These are phyloP conservation scores for Aegilops speltoides DNA, from an alignment of 176 grass and related monocot genomes.

Conservation along the genomic window DNA sequence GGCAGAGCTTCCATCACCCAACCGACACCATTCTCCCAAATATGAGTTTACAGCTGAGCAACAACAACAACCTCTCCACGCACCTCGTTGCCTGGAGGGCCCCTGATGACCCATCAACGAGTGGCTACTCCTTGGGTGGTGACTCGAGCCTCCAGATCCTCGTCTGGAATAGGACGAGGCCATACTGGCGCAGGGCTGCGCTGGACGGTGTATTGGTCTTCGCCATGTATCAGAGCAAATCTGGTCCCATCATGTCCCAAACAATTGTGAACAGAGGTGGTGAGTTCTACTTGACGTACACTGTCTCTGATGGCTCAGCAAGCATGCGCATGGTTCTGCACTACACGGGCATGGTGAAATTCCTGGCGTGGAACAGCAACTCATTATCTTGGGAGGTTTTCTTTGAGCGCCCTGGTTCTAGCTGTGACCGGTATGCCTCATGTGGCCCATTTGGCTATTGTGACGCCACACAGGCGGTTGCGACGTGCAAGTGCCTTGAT, in stretches of 20 bases:
- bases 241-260: not conserved
- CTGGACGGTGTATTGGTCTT: not conserved
- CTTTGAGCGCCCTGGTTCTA: not conserved
- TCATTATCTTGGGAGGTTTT: not conserved
- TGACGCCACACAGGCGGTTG: not conserved
- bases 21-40: conserved; percentile 32
- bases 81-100: conserved; percentile 30
- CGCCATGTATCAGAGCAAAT: not conserved
- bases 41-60: not conserved
- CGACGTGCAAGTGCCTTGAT: conserved; percentile 32
- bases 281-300: not conserved
- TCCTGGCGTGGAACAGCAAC: not conserved
- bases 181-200: not conserved
- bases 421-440: conserved; percentile 20
- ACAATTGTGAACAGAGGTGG: not conserved
- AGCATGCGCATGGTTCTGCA: not conserved
- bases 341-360: not conserved
- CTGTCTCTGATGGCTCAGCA: not conserved
- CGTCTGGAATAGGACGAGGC: not conserved
- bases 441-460: conserved; percentile 49
- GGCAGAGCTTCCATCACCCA: conserved; percentile 50
- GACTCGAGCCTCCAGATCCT: conserved; percentile 12
- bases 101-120: conserved; percentile 27
- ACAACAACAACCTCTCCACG: not conserved
- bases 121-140: conserved; percentile 3